Percentiles rank a stretch among this genome's conserved stretches.
phyloP scores from a whole-genome alignment of 2,329 filamentous ascomycete species.

The Hypoxylon sp. region DNA sequence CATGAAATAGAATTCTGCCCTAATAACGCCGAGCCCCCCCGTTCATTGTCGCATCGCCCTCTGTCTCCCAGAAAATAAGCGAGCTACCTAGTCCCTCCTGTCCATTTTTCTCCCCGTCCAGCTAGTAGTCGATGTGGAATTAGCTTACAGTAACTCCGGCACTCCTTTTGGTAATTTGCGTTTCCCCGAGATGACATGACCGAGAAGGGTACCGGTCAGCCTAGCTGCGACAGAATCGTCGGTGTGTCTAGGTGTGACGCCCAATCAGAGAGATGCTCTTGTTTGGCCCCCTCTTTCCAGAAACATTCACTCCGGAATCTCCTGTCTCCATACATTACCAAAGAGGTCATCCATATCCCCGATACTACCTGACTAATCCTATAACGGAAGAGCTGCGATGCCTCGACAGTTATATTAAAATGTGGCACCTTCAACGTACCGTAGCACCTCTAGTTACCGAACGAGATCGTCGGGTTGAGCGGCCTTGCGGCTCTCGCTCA shows the following conservation, averaged over 20 bases:
- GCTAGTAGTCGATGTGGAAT: slow-evolving; percentile 17
- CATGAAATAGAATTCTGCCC: slow-evolving; percentile 5
- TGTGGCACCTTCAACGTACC: neutral
- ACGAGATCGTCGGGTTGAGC: neutral
- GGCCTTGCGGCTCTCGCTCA: neutral
- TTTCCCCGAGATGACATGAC: slow-evolving; percentile 28
- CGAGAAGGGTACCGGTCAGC: slow-evolving; percentile 16
- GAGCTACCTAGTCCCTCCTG: slow-evolving; percentile 3
- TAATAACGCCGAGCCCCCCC: neutral
- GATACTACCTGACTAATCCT: neutral
- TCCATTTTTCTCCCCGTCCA: slow-evolving; percentile 4
- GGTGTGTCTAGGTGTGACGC: slow-evolving; percentile 30
- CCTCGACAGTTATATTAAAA: slow-evolving; percentile 3
- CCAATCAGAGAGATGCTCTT: slow-evolving; percentile 11
- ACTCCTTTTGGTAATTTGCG: slow-evolving; percentile 10
- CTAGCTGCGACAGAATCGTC: slow-evolving; percentile 23
- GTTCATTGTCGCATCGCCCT: slow-evolving; percentile 1
- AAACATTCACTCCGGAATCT: neutral
- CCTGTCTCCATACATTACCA: neutral
- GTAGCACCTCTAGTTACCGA: neutral
- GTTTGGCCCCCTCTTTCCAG: neutral
- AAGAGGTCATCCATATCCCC: neutral
- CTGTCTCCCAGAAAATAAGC: slow-evolving; percentile 6
- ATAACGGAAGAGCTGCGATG: no score
- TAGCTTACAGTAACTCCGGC: slow-evolving; percentile 11